These are phyloP conservation scores for Alloteropsis angusta DNA, from an alignment of 202 grass and related monocot genomes.

Conservation along the genomic window DNA sequence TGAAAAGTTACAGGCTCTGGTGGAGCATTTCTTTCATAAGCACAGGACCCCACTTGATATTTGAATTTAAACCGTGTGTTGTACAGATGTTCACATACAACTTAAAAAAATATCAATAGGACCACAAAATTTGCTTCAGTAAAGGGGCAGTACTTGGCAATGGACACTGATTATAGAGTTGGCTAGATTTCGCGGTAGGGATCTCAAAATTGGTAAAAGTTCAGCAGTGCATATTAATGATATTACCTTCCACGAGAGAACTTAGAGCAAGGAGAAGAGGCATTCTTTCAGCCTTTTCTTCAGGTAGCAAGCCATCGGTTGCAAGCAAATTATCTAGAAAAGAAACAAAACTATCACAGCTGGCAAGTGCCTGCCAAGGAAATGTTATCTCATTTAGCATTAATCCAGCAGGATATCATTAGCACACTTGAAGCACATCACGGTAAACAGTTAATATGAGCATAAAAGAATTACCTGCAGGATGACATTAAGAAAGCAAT, in stretches of 20 bases:
- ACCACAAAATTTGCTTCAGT: background rate
- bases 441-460: background rate
- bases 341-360: slow-evolving; percentile 57
- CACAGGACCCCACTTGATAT: background rate
- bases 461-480: slow-evolving; percentile 51
- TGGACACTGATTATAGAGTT: background rate
- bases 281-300: slow-evolving; percentile 46
- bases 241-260: slow-evolving; percentile 72
- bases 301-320: slow-evolving; percentile 31
- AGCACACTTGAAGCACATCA: background rate
- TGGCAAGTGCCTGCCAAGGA: slow-evolving; percentile 69
- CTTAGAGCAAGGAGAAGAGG: slow-evolving; percentile 65
- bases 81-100: background rate
- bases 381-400: slow-evolving; percentile 12
- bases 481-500: slow-evolving; percentile 97
- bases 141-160: background rate
- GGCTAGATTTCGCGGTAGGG: background rate
- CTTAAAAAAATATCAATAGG: background rate
- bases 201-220: background rate
- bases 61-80: too few relatives aligned
- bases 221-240: background rate
- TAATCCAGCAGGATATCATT: background rate
- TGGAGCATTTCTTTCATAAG: background rate
- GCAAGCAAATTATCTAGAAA: slow-evolving; percentile 48
- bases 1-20: background rate